phyloP scores from a whole-genome alignment of 1,284 basidiomycete genomes.

The Spongiforma sp. region DNA sequence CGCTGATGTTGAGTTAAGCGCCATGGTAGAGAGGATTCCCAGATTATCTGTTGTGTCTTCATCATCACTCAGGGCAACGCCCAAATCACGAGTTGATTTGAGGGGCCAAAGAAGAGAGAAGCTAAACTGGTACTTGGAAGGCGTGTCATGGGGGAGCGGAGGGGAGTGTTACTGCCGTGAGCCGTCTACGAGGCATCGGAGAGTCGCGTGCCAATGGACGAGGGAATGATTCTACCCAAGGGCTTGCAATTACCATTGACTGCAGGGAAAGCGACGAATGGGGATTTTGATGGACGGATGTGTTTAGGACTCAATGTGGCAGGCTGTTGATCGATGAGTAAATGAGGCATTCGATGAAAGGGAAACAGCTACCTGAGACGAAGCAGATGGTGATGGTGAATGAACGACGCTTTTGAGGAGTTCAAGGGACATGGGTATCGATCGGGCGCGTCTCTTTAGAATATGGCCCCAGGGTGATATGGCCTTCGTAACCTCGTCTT shows the following conservation, averaged over 20 bases:
- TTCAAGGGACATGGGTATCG: slow-evolving; percentile 70
- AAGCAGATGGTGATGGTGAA: slow-evolving; percentile 43
- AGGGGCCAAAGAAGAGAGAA: slow-evolving; percentile 75
- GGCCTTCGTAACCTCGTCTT: slow-evolving; percentile 64
- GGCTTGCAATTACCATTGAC: slow-evolving; percentile 31
- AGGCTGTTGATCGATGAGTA: slow-evolving; percentile 23
- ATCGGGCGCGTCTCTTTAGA: slow-evolving; percentile 70
- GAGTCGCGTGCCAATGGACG: slow-evolving; percentile 46
- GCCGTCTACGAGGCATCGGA: slow-evolving; percentile 53
- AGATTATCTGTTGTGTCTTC: slow-evolving; percentile 46
- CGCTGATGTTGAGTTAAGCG: slow-evolving; percentile 59
- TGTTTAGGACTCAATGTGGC: slow-evolving; percentile 22
- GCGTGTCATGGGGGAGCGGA: slow-evolving; percentile 40
- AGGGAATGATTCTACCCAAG: slow-evolving; percentile 8
- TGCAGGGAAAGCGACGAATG: slow-evolving; percentile 40
- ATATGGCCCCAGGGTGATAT: slow-evolving; percentile 77
- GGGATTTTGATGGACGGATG: slow-evolving; percentile 19
- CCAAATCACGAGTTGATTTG: slow-evolving; percentile 71
- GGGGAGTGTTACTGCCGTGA: slow-evolving; percentile 40
- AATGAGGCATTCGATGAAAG: not conserved
- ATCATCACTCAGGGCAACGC: slow-evolving; percentile 65
- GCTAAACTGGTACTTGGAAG: slow-evolving; percentile 59
- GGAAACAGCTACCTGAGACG: slow-evolving; percentile 45
- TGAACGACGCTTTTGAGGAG: slow-evolving; percentile 55
- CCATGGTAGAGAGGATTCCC: slow-evolving; percentile 48